These are phyloP conservation scores for Colletotrichum australisinense DNA, from an alignment of 2,329 filamentous ascomycete genomes.

Conservation along the genomic window DNA sequence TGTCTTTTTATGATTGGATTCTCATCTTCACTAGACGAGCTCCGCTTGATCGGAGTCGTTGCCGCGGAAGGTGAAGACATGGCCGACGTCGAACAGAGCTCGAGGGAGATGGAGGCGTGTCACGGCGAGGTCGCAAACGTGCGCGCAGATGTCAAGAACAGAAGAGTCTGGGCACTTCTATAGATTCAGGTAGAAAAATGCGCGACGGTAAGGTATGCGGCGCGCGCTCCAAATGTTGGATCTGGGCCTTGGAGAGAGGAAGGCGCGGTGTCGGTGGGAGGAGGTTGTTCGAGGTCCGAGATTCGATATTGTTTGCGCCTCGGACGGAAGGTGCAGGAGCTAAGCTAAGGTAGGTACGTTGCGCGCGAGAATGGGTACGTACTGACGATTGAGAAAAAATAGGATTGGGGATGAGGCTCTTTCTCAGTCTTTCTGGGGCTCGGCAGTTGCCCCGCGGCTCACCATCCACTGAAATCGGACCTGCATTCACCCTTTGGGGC, in stretches of 20 bases:
- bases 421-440: neutral
- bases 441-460: neutral
- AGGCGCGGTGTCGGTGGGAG: neutral
- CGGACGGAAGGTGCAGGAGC: no score
- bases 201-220: no score
- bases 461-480: neutral
- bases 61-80: conserved; percentile 10
- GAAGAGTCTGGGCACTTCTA: no score
- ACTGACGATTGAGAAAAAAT: neutral
- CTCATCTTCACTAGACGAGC: conserved; percentile 6
- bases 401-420: neutral
- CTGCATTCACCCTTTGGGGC: neutral
- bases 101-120: neutral
- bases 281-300: no score
- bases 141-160: neutral
- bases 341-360: no score
- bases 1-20: conserved; percentile 9
- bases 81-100: conserved; percentile 6
- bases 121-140: neutral
- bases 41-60: conserved; percentile 21
- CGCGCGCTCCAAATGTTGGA: neutral
- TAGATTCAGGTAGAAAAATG: neutral
- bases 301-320: neutral
- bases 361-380: neutral
- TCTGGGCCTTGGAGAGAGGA: neutral